Evolutionary conservation across 2,329 filamentous ascomycete genomes (phyloP), one percentile per base, ranked within the genome.

Genomic region (Aureobasidium pullulans): DNA sequence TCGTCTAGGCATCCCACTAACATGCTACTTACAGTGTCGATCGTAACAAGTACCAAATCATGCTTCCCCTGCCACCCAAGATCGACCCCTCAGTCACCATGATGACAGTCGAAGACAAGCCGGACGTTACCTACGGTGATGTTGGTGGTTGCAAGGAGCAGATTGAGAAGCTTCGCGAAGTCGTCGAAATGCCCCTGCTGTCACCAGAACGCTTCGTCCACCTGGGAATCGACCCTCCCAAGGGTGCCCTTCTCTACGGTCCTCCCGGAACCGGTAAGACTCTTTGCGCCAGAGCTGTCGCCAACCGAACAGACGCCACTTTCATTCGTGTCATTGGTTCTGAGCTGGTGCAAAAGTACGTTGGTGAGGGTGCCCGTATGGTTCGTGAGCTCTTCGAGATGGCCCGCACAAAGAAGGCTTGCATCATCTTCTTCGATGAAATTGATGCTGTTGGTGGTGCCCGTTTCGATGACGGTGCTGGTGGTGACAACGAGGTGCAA

Each of bases 61-160:
- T 99, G 75, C 82, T 99, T 49, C 94, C 94, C 37, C 79, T 99
- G 58, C 94, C 94, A 44, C 94, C 94, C 37, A 99, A 97, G 82
- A 99, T 99, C 78, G 94, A 99, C 71, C 93, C 94, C 57, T 96
- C 90, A 67, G 94, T 99, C 66, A 99, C 94, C 40, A 99, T 99
- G 94, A 99, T 99, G 94, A 97, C 94, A 53, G 94, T 99, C 64
- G 94, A 99, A 79, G 94, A 99, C 79, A 99, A 99, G 81, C 94
- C 94, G 15, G 94, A 99, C 74, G 94, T 99, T 63, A 99, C 94
- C 63, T 99, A 99, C 69, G 94, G 94, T 67, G 94, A 99, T 79
- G 93, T 99, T 42, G 94, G 94, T 76, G 94, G 94, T 60, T 97
- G 92, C 84, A 99, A 99, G 77, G 94, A 99, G 76, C 94, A 99